Evolutionary conservation across 2,329 filamentous ascomycete genomes (phyloP).

Genomic region (Microdochium nivale): DNA sequence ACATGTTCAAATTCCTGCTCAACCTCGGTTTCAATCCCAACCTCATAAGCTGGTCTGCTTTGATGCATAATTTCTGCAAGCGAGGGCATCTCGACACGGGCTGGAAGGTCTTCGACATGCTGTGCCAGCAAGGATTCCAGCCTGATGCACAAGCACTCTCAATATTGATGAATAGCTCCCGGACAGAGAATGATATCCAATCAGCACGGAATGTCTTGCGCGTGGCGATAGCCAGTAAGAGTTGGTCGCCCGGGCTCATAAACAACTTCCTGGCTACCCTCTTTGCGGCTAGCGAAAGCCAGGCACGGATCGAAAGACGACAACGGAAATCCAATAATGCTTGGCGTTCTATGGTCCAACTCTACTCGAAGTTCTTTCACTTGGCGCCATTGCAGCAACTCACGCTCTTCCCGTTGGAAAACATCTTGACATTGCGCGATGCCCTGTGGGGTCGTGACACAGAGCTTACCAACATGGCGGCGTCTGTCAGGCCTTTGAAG

Average conservation of each 20-base stretch:
- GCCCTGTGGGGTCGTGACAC: constrained; percentile 6
- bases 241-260: constrained; percentile 37
- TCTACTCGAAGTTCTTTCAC: constrained; percentile 40
- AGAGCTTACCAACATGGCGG: constrained; percentile 6
- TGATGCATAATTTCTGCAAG: constrained; percentile 64
- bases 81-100: constrained; percentile 54
- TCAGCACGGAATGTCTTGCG: constrained; percentile 47
- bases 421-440: constrained; percentile 5
- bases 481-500: constrained; percentile 9
- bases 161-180: constrained; percentile 64
- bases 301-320: constrained; percentile 14
- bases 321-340: constrained; percentile 25
- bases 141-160: constrained; percentile 61
- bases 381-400: constrained; percentile 33
- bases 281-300: constrained; percentile 31
- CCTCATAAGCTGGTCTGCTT: constrained; percentile 52
- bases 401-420: constrained; percentile 14
- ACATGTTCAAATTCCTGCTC: constrained; percentile 47
- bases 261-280: constrained; percentile 46
- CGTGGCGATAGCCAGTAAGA: constrained; percentile 36
- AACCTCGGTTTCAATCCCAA: constrained; percentile 56
- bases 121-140: constrained; percentile 48
- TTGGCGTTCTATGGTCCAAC: constrained; percentile 37
- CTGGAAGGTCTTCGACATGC: constrained; percentile 55
- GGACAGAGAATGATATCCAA: constrained; percentile 41